These are phyloP conservation scores for Tetracladium setigerum DNA, from an alignment of 495 filamentous ascomycete species.

Conservation along the genomic window DNA sequence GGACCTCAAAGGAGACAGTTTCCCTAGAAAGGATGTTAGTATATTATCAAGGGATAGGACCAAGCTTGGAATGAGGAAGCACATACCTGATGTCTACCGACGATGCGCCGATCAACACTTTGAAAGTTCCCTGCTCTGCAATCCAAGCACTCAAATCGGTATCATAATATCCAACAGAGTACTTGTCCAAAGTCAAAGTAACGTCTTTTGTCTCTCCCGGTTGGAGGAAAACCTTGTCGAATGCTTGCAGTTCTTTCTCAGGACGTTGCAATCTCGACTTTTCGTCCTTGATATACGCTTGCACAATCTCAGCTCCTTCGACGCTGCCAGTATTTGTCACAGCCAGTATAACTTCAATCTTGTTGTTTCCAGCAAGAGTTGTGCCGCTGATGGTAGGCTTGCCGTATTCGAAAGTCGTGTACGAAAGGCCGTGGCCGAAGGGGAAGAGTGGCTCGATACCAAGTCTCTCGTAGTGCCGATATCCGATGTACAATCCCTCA, in stretches of 20 bases:
- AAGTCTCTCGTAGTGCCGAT: slow-evolving; percentile 73
- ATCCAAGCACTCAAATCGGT: slow-evolving; percentile 63
- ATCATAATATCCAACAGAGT: slow-evolving; percentile 77
- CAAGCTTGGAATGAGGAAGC: neutral
- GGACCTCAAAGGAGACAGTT: slow-evolving; percentile 43
- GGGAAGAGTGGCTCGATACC: slow-evolving; percentile 59
- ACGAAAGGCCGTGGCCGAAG: slow-evolving; percentile 80
- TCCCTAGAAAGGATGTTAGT: slow-evolving; percentile 30
- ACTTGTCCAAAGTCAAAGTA: slow-evolving; percentile 59
- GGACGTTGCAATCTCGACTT: slow-evolving; percentile 54
- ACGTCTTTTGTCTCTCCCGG: slow-evolving; percentile 63
- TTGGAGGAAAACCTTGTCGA: slow-evolving; percentile 67
- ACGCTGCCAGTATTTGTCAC: slow-evolving; percentile 62
- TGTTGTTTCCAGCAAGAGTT: slow-evolving; percentile 43
- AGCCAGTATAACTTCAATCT: slow-evolving; percentile 51
- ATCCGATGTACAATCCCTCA: slow-evolving; percentile 79
- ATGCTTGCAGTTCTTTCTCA: slow-evolving; percentile 71
- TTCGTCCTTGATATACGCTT: slow-evolving; percentile 62
- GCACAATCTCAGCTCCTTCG: slow-evolving; percentile 68
- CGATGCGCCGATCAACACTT: slow-evolving; percentile 52
- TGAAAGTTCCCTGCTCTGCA: slow-evolving; percentile 67
- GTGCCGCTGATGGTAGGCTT: slow-evolving; percentile 43
- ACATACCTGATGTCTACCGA: slow-evolving; percentile 32
- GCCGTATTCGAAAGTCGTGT: slow-evolving; percentile 68
- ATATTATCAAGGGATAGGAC: slow-evolving; percentile 13